phyloP scores from a whole-genome alignment of 768 basidiomycete genomes.

The Myochromella boudieri region DNA sequence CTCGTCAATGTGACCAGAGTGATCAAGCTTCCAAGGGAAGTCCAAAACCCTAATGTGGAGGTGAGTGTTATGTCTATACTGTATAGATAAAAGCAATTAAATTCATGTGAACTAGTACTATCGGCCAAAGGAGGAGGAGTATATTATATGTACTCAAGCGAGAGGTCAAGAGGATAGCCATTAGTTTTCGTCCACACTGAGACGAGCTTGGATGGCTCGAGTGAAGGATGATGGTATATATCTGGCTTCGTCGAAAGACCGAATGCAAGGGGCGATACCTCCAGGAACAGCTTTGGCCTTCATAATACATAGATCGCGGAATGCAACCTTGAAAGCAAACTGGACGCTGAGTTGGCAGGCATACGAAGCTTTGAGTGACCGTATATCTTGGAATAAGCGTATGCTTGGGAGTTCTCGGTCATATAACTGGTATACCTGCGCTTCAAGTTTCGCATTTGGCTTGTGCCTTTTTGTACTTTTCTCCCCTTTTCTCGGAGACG shows the following conservation, averaged over 20 bases:
- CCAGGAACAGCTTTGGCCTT: slow-evolving; percentile 45
- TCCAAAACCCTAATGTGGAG: too few relatives aligned
- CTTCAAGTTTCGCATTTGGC: slow-evolving; percentile 23
- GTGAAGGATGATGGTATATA: slow-evolving; percentile 27
- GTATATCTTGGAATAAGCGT: slow-evolving; percentile 28
- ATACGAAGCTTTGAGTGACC: slow-evolving; percentile 57
- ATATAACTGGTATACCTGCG: slow-evolving; percentile 29
- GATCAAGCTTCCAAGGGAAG: too few relatives aligned
- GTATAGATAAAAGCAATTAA: too few relatives aligned
- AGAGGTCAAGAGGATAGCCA: too few relatives aligned
- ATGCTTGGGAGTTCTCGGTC: slow-evolving; percentile 25
- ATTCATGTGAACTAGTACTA: too few relatives aligned
- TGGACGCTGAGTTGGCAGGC: slow-evolving; percentile 36
- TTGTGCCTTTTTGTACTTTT: slow-evolving; percentile 18
- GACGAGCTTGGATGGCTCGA: slow-evolving; percentile 22
- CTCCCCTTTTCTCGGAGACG: slow-evolving; percentile 6
- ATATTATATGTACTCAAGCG: too few relatives aligned
- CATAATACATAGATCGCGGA: slow-evolving; percentile 48
- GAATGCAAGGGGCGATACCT: slow-evolving; percentile 31
- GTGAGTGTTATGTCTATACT: too few relatives aligned
- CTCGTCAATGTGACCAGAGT: too few relatives aligned
- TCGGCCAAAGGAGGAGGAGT: too few relatives aligned
- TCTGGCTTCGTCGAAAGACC: slow-evolving; percentile 41
- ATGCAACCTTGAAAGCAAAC: slow-evolving; percentile 60
- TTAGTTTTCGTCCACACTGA: background rate